Evolutionary conservation across 352 stramenopile species (phyloP).

Genomic region (Peronospora destructor): DNA sequence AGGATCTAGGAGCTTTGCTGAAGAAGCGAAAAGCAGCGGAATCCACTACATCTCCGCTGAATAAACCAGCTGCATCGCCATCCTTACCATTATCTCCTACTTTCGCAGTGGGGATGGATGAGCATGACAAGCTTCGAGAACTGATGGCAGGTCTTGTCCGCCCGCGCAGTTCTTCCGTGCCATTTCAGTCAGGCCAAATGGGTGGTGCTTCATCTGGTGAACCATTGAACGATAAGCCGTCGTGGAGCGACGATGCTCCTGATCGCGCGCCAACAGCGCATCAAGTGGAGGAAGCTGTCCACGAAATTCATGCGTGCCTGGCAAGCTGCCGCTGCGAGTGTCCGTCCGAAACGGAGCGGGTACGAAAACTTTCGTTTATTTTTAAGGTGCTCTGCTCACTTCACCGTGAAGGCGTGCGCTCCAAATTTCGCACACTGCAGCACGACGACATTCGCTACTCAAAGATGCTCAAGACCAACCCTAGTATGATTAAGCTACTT

Average conservation of each 20-base stretch:
- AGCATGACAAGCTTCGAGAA: constrained; percentile 53
- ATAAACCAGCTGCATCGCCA: constrained; percentile 13
- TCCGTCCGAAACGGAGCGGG: constrained; percentile 51
- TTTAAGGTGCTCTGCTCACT: constrained; percentile 65
- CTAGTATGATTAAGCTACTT: constrained; percentile 72
- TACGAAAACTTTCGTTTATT: constrained; percentile 59
- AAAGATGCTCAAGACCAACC: constrained; percentile 54
- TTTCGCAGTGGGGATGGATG: constrained; percentile 16
- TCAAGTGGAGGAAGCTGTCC: constrained; percentile 40
- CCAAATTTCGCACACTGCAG: constrained; percentile 56
- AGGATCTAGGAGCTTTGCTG: constrained; percentile 29
- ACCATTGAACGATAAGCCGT: constrained; percentile 30
- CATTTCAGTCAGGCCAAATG: constrained; percentile 38
- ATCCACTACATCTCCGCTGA: constrained; percentile 3
- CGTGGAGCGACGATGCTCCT: constrained; percentile 51
- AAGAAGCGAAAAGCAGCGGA: constrained; percentile 24
- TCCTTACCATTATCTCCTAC: constrained; percentile 12
- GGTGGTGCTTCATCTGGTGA: constrained; percentile 33
- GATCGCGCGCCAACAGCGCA: constrained; percentile 31
- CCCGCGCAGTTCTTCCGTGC: constrained; percentile 54
- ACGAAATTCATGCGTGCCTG: constrained; percentile 47
- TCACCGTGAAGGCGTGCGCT: constrained; percentile 52
- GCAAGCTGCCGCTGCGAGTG: constrained; percentile 58
- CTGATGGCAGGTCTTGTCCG: constrained; percentile 56
- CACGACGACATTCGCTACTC: constrained; percentile 71